Evolutionary conservation across 345 rosid genomes (phyloP).

Genomic region (Alliaria petiolata): DNA sequence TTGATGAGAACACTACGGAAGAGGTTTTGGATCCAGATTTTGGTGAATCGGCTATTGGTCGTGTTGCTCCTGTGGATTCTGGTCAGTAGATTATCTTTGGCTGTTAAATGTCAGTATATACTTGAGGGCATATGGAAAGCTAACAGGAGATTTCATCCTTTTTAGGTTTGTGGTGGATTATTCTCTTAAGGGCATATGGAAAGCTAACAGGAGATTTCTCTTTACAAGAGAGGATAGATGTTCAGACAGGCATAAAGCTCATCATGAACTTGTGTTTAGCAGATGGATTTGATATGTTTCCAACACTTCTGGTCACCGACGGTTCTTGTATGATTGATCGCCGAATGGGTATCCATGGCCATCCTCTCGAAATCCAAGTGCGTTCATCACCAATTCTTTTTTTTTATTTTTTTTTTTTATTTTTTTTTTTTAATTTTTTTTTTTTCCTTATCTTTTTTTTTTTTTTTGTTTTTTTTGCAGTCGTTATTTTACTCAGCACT

Average conservation of each 20-base stretch:
- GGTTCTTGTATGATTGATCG: slow-evolving; percentile 96
- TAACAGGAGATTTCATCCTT: background rate
- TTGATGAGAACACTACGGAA: slow-evolving; percentile 61
- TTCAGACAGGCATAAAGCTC: slow-evolving; percentile 77
- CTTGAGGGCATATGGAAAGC: background rate
- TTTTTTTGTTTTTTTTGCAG: no score
- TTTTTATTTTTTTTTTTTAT: no score
- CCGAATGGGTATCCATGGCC: slow-evolving; percentile 90
- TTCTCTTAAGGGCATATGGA: slow-evolving; percentile 80
- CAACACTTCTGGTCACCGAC: slow-evolving; percentile 77
- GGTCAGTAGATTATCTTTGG: slow-evolving; percentile 39
- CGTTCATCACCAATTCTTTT: slow-evolving; percentile 7
- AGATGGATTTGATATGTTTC: slow-evolving; percentile 92
- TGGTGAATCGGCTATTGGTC: slow-evolving; percentile 92
- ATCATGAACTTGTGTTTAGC: slow-evolving; percentile 72
- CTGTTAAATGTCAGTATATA: background rate
- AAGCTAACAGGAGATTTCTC: slow-evolving; percentile 75
- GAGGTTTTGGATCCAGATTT: slow-evolving; percentile 92
- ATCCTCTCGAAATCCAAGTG: slow-evolving; percentile 93
- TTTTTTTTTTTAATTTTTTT: no score
- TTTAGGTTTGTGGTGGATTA: slow-evolving; percentile 91
- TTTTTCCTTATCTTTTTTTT: no score
- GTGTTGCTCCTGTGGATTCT: slow-evolving; percentile 94
- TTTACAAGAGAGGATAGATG: slow-evolving; percentile 86
- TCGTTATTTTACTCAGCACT: no score